These are phyloP conservation scores for Pilasporangium apinafurcum DNA, from an alignment of 352 stramenopile genomes.

Conservation along the genomic window DNA sequence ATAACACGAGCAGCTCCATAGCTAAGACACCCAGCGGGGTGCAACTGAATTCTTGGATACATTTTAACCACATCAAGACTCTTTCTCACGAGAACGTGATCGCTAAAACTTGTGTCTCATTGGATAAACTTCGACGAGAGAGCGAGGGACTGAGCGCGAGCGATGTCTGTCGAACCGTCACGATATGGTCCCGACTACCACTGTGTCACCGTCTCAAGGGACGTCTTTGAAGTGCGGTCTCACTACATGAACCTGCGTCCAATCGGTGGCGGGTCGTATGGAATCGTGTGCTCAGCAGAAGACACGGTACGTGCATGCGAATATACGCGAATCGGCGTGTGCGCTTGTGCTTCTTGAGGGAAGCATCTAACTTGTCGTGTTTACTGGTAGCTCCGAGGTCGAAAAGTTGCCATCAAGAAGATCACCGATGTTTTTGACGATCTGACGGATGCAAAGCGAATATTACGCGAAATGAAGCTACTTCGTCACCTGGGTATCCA, in stretches of 20 bases:
- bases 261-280: constrained; percentile 85
- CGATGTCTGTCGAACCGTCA: constrained; percentile 63
- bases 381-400: constrained; percentile 49
- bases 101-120: too few species aligned
- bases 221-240: constrained; percentile 80
- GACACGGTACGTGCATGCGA: constrained; percentile 57
- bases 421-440: constrained; percentile 91
- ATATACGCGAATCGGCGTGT: not conserved
- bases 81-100: too few species aligned
- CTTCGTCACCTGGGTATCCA: constrained; percentile 88
- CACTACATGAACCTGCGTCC: constrained; percentile 77
- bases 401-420: constrained; percentile 90
- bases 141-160: too few species aligned
- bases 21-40: too few species aligned
- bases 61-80: too few species aligned
- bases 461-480: constrained; percentile 91
- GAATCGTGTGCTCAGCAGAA: constrained; percentile 89
- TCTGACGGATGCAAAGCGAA: constrained; percentile 90
- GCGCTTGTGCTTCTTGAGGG: too few species aligned
- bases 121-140: too few species aligned
- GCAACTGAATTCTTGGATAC: too few species aligned
- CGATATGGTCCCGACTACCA: constrained; percentile 77
- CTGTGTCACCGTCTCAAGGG: constrained; percentile 72
- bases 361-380: not conserved
- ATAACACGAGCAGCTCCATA: too few species aligned